A percentile compares a stretch with the other conserved stretches of the same genome.
Conservation (phyloP, 148 eudicot species). For the Spergularia marina region DNA sequence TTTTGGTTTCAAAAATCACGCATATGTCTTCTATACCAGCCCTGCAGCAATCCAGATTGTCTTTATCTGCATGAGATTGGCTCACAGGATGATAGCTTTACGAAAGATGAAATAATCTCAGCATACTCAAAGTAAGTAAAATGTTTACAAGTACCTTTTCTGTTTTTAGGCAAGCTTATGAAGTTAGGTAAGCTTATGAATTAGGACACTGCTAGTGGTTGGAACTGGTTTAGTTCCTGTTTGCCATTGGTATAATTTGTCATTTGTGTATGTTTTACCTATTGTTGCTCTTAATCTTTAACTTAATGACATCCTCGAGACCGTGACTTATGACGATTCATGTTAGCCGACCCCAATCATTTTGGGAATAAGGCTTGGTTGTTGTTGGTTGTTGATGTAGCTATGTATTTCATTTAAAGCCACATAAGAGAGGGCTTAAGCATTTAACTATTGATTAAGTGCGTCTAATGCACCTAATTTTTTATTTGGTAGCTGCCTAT, state of each 20-base stretch:
- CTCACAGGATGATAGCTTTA: constrained; percentile 83
- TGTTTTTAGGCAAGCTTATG: neutral
- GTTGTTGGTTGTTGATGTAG: no score
- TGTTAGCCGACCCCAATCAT: no score
- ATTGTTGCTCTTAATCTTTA: neutral
- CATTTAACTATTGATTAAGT: neutral
- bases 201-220: neutral
- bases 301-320: no score
- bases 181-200: neutral
- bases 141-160: neutral
- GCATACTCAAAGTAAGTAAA: constrained; percentile 74
- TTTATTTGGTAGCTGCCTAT: neutral
- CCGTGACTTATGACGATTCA: no score
- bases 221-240: neutral
- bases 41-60: constrained; percentile 93
- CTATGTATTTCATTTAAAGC: neutral
- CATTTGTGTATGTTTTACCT: neutral
- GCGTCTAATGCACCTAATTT: neutral
- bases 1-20: neutral
- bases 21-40: constrained; percentile 44
- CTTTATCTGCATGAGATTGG: constrained; percentile 96
- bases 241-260: neutral
- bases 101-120: constrained; percentile 87
- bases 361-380: no score
- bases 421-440: neutral